These are phyloP conservation scores for Canariomyces notabilis DNA, from an alignment of 2,329 filamentous ascomycete genomes.

Conservation along the genomic window DNA sequence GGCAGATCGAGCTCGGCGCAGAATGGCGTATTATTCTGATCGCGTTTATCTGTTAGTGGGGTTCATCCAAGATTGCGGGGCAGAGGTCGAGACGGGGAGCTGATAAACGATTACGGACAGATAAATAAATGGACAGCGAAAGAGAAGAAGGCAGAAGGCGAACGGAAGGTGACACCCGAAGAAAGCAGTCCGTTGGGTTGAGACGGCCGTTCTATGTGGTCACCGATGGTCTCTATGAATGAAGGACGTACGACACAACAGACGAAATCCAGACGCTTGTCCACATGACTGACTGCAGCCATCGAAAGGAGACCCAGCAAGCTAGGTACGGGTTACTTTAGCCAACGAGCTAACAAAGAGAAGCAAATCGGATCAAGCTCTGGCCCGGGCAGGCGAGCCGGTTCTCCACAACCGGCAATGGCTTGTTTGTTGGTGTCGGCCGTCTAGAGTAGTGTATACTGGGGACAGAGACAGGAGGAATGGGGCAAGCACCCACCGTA, in stretches of 20 bases:
- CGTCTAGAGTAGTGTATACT: background rate
- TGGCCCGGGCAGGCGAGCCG: conserved; percentile 2
- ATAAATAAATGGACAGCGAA: conserved; percentile 5
- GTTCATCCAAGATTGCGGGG: conserved; percentile 27
- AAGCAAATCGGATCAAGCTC: conserved; percentile 10
- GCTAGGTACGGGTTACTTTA: conserved; percentile 7
- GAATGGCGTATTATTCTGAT: conserved; percentile 24
- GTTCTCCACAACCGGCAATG: conserved; percentile 9
- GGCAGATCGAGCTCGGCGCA: conserved; percentile 13
- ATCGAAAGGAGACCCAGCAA: conserved; percentile 17
- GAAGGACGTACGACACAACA: conserved; percentile 7
- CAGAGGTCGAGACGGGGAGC: conserved; percentile 20
- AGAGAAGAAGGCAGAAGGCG: conserved; percentile 3
- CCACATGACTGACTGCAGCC: conserved; percentile 21
- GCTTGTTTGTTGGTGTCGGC: conserved; percentile 14
- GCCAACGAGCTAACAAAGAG: conserved; percentile 1
- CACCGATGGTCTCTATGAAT: too few species aligned
- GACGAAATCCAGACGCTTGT: conserved; percentile 4
- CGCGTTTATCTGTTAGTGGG: conserved; percentile 30
- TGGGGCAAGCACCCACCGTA: conserved; percentile 10
- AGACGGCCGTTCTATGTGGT: background rate
- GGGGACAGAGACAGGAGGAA: conserved; percentile 2
- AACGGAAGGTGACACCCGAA: conserved; percentile 7
- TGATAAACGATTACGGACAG: conserved; percentile 21
- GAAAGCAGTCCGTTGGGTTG: background rate